Evolutionary conservation across 2,329 filamentous ascomycete genomes (phyloP).

Genomic region (Zymoseptoria brevis): DNA sequence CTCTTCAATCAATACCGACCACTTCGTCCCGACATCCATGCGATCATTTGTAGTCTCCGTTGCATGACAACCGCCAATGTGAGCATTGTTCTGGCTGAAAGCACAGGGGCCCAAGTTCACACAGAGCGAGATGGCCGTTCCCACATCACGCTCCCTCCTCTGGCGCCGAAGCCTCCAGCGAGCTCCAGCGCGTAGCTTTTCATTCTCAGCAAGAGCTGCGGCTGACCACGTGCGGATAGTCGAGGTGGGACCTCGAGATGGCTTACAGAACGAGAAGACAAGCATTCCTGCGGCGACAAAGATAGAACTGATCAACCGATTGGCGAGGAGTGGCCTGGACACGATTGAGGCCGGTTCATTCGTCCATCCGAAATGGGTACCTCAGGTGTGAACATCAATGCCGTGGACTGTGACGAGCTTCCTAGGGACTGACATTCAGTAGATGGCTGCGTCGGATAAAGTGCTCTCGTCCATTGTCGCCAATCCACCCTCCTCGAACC

Average conservation of each 20-base stretch:
- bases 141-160: conserved; percentile 5
- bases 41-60: background rate
- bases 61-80: background rate
- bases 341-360: conserved; percentile 78
- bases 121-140: conserved; percentile 1
- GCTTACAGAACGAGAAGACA: conserved; percentile 76
- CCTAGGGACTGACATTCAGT: conserved; percentile 5
- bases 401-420: background rate
- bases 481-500: conserved; percentile 46
- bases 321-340: conserved; percentile 60
- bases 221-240: conserved; percentile 53
- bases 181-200: conserved; percentile 18
- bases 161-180: conserved; percentile 1
- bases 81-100: background rate
- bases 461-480: conserved; percentile 63
- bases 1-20: background rate
- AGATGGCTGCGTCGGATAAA: conserved; percentile 73
- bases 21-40: too few species aligned
- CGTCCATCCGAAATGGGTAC: conserved; percentile 76
- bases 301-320: conserved; percentile 62
- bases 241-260: conserved; percentile 74
- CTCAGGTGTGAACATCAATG: conserved; percentile 50
- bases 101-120: background rate
- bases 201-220: conserved; percentile 16
- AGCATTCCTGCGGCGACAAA: conserved; percentile 64